Base-by-base conservation (phyloP, 164 flowering plant genomes). In the Stephania yunnanensis region DNA sequence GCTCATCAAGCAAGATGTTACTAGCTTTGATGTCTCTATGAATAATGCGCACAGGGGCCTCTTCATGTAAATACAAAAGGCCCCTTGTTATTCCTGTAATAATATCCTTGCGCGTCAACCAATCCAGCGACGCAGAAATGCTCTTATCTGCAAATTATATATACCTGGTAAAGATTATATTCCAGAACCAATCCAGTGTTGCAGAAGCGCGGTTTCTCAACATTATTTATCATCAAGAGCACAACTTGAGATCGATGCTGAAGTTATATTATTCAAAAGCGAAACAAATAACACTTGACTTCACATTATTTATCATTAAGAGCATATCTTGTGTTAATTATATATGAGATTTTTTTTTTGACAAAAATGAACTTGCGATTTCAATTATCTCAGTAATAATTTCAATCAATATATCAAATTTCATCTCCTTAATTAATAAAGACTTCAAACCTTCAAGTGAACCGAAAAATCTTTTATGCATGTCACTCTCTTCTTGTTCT, bases 1-100 rank as follows among this genome's bases (percentile, higher is more conserved):
- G 80, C 50, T 85, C 88, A 84, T 94, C 97, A 25, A 92, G 81
- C 75, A 92, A 81, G 75, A 92, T 90, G 74, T 94, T 94, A 75
- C 97, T 85, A 64, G 97, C 94, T 82, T 93, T 93, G 71, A 93
- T 91, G 80, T 93, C 97, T 86, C 94, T 86, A 75, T 94, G 98
- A 44, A 94, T 86, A 42, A 94, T 94, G 83, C 89, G 85, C 73
- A 76, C 85, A 12, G 93, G 95, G 17, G 95, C 93, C 75, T 94
- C 97, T 82, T 94, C 98, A 53, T 94, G 95, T 11, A 94, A 84
- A 80, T 94, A 94, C 1, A 87, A 88, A 71, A 94, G 97, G 65
- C 93, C 97, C 81, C 91, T 85, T 22, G 90, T 90, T 50, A 94
- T 74, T 4, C 98, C 95, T 0, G 48, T 80, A 69, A 89, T 74